phyloP scores from a whole-genome alignment of 1,284 basidiomycete species.

The Cutaneotrichosporon daszewskae region DNA sequence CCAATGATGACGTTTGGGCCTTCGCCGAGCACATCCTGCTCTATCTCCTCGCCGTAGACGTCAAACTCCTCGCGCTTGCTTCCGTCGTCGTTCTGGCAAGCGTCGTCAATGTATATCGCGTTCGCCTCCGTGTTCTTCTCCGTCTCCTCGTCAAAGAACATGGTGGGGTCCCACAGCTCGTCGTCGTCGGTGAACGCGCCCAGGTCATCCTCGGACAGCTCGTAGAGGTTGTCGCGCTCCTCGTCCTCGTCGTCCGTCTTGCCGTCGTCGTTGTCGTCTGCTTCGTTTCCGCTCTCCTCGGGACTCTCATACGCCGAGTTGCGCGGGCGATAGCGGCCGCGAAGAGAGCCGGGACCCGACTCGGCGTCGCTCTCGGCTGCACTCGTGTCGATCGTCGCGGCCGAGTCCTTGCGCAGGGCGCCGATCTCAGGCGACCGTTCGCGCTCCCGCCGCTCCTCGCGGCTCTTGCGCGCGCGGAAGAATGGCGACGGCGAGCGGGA shows the following conservation, averaged over 20 bases:
- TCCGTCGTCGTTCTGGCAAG: neutral
- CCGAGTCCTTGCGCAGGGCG: constrained; percentile 56
- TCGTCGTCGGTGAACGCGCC: constrained; percentile 32
- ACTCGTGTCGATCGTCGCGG: constrained; percentile 51
- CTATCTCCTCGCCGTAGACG: constrained; percentile 51
- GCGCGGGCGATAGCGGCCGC: constrained; percentile 48
- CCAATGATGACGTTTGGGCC: constrained; percentile 73
- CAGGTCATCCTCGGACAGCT: constrained; percentile 50
- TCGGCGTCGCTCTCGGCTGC: constrained; percentile 61
- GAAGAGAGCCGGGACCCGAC: too few species aligned
- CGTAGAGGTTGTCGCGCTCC: constrained; percentile 35
- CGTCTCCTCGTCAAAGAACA: constrained; percentile 71
- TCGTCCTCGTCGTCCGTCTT: constrained; percentile 21
- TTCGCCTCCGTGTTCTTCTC: constrained; percentile 68
- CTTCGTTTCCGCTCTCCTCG: constrained; percentile 31
- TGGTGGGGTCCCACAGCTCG: constrained; percentile 45
- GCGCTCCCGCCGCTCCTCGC: constrained; percentile 47
- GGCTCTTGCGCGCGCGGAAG: constrained; percentile 40
- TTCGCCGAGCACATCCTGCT: constrained; percentile 46
- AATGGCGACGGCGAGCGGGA: constrained; percentile 42
- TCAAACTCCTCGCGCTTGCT: constrained; percentile 15
- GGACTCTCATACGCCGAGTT: constrained; percentile 42
- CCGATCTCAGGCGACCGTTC: constrained; percentile 66
- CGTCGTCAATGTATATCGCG: constrained; percentile 49
- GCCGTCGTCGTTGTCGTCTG: constrained; percentile 45